Percentiles rank a stretch among this genome's conserved stretches.
Evolutionary conservation across 192 early-diverging fungal genomes (phyloP).

Genomic region (Backusella australiensis): DNA sequence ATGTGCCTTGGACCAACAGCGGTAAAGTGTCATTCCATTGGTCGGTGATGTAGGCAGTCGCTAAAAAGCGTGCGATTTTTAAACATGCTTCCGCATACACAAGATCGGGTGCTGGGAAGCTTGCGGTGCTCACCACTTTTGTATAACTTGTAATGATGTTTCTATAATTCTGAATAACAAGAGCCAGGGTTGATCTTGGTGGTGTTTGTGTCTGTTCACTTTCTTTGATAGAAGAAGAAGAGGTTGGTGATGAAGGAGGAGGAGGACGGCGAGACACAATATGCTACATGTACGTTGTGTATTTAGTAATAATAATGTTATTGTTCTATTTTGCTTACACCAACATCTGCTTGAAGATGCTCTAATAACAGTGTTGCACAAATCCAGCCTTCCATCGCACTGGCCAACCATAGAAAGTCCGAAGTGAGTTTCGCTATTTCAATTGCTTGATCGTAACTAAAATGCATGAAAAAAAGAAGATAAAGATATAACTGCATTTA

Average conservation of each 20-base stretch:
- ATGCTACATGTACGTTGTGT: neutral
- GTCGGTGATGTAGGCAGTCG: slow-evolving; percentile 35
- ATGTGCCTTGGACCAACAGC: slow-evolving; percentile 32
- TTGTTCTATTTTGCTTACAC: slow-evolving; percentile 37
- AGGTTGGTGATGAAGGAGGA: neutral
- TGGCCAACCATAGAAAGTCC: slow-evolving; percentile 77
- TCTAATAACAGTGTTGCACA: slow-evolving; percentile 59
- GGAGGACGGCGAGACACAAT: slow-evolving; percentile 19
- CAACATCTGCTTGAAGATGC: slow-evolving; percentile 59
- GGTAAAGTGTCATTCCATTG: slow-evolving; percentile 35
- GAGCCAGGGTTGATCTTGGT: slow-evolving; percentile 35
- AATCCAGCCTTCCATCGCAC: slow-evolving; percentile 67
- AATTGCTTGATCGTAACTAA: slow-evolving; percentile 63
- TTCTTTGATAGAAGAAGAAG: neutral
- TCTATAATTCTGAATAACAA: slow-evolving; percentile 65
- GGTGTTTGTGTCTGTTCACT: neutral
- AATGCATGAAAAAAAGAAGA: too few species aligned
- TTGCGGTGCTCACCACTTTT: slow-evolving; percentile 38
- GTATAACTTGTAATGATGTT: slow-evolving; percentile 64
- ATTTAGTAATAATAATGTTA: neutral
- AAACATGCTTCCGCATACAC: slow-evolving; percentile 65
- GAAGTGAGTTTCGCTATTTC: slow-evolving; percentile 62
- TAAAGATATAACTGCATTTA: neutral
- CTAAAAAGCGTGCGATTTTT: slow-evolving; percentile 63
- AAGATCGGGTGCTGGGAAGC: slow-evolving; percentile 48